phyloP scores from a whole-genome alignment of 2,329 filamentous ascomycete species.

The Plectosphaerella sp. region DNA sequence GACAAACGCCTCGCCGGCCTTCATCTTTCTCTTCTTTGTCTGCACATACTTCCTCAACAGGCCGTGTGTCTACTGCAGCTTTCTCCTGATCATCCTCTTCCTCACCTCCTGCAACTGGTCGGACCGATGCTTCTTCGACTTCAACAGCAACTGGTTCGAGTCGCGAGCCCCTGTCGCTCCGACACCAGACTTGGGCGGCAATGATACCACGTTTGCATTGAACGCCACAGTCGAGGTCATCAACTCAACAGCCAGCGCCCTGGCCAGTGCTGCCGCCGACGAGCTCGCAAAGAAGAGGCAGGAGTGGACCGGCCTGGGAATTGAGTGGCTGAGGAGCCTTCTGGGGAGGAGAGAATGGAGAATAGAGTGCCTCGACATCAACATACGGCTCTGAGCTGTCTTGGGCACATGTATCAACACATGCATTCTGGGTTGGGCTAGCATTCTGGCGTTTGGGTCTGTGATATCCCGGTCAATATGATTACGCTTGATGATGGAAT shows the following conservation, averaged over 20 bases:
- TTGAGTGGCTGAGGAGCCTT: conserved; percentile 82
- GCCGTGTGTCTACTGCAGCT: conserved; percentile 95
- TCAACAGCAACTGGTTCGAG: conserved; percentile 88
- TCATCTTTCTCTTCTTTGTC: conserved; percentile 84
- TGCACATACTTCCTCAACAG: conserved; percentile 95
- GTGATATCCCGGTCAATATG: not conserved
- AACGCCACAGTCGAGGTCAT: conserved; percentile 51
- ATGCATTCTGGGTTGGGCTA: not conserved
- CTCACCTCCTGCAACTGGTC: conserved; percentile 88
- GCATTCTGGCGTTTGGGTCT: not conserved
- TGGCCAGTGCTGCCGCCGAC: conserved; percentile 64
- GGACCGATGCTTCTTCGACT: conserved; percentile 89
- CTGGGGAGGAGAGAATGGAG: conserved; percentile 83
- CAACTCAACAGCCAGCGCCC: conserved; percentile 64
- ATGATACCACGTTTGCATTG: conserved; percentile 27
- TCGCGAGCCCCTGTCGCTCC: conserved; percentile 51
- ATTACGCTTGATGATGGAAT: too few relatives aligned
- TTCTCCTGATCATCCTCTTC: conserved; percentile 92
- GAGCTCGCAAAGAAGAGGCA: conserved; percentile 49
- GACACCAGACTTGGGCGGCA: conserved; percentile 18
- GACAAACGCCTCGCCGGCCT: conserved; percentile 77
- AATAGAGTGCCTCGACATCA: conserved; percentile 85
- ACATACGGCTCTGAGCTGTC: conserved; percentile 65
- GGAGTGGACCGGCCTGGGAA: conserved; percentile 71
- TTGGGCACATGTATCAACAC: not conserved